Percentiles rank a stretch among this genome's conserved stretches.
Conservation (phyloP, 768 basidiomycete genomes). For the Rhodotorula taiwanensis region DNA sequence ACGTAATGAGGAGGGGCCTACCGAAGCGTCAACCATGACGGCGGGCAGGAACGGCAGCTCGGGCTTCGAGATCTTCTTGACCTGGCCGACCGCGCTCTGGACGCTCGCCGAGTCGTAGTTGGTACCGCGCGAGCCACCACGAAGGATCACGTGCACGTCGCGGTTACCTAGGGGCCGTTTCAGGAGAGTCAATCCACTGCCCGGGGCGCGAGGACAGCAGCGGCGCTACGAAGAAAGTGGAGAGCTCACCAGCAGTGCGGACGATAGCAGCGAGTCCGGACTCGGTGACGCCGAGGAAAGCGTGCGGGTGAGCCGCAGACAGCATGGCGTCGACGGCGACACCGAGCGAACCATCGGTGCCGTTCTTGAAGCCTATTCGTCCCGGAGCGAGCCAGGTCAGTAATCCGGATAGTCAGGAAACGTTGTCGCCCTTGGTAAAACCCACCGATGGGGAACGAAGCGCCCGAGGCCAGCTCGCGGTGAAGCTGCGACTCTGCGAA, state of each 20-base stretch:
- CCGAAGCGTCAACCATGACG: constrained; percentile 79
- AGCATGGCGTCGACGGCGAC: constrained; percentile 98
- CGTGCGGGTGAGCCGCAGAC: constrained; percentile 81
- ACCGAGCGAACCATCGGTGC: constrained; percentile 79
- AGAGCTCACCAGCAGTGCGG: constrained; percentile 21
- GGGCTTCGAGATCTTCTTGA: constrained; percentile 55
- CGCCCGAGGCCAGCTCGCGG: constrained; percentile 88
- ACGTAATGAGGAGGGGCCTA: too few species aligned
- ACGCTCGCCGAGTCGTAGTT: constrained; percentile 76
- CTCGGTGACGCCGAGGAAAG: constrained; percentile 71
- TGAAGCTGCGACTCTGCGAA: constrained; percentile 79
- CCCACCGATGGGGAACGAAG: constrained; percentile 79
- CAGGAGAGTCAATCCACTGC: background rate
- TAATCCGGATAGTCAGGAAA: background rate
- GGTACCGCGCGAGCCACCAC: constrained; percentile 83
- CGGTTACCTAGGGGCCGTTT: constrained; percentile 54
- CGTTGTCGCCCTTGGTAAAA: background rate
- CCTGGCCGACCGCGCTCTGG: constrained; percentile 55
- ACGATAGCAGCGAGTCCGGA: constrained; percentile 82
- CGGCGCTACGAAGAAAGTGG: too few species aligned
- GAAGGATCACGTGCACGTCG: constrained; percentile 91
- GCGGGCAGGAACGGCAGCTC: constrained; percentile 51
- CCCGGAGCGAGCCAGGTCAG: background rate
- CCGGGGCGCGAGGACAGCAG: too few species aligned
- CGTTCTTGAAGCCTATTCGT: constrained; percentile 88